A percentile compares a stretch with the other conserved stretches of the same genome.
Conservation (phyloP, 352 stramenopile genomes). For the Phytophthora ramorum region DNA sequence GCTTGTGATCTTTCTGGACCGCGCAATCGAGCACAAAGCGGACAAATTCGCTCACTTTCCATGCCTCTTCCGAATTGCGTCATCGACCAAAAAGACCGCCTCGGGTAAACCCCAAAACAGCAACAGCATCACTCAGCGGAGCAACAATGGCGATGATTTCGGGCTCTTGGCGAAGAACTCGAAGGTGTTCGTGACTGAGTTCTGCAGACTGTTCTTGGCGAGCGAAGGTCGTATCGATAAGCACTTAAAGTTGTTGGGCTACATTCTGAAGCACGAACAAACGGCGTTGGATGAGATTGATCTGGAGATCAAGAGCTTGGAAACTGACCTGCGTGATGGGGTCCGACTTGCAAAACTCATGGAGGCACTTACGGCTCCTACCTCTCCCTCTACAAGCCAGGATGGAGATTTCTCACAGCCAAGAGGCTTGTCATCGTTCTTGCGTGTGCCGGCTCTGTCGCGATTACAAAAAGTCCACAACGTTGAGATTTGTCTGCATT, state of each 20-base stretch:
- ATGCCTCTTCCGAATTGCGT: conserved; percentile 88
- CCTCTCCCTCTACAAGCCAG: background rate
- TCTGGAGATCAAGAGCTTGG: conserved; percentile 92
- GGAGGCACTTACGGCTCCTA: conserved; percentile 82
- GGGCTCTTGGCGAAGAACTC: conserved; percentile 91
- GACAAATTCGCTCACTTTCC: conserved; percentile 86
- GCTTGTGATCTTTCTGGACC: conserved; percentile 94
- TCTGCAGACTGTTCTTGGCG: conserved; percentile 94
- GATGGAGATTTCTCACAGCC: conserved; percentile 9
- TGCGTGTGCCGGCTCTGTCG: conserved; percentile 95
- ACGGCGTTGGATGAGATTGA: conserved; percentile 95
- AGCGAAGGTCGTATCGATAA: conserved; percentile 95
- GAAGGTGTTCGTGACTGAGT: conserved; percentile 89
- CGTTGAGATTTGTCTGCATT: conserved; percentile 91
- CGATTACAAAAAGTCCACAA: conserved; percentile 97
- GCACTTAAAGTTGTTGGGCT: conserved; percentile 90
- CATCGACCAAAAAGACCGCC: conserved; percentile 10
- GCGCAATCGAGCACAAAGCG: conserved; percentile 72
- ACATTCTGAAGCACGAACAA: conserved; percentile 92
- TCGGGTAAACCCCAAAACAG: background rate
- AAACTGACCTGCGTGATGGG: conserved; percentile 96
- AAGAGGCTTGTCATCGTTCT: conserved; percentile 67
- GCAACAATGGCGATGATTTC: conserved; percentile 15
- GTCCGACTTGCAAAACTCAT: conserved; percentile 93
- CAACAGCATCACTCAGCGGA: conserved; percentile 6